A percentile compares a stretch with the other conserved stretches of the same genome.
Evolutionary conservation across 2,329 filamentous ascomycete genomes (phyloP).

Genomic region (Colletotrichum kahawae): DNA sequence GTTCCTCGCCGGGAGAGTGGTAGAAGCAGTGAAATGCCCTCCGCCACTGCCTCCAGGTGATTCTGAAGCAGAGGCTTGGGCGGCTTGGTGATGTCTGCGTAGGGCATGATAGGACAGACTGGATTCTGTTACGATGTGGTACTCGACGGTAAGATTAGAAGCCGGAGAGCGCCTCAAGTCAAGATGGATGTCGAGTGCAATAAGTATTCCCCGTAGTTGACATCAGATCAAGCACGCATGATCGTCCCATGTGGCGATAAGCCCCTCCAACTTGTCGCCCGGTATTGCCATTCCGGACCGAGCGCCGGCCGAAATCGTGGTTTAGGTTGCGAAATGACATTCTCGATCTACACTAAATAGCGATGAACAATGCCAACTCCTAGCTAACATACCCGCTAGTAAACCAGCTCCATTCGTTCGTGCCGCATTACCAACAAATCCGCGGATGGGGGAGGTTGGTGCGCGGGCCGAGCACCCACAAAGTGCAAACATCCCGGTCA

Average conservation of each 20-base stretch:
- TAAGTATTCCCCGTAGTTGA: neutral
- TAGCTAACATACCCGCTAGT: neutral
- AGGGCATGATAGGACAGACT: neutral
- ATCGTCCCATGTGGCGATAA: neutral
- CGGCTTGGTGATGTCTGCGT: neutral
- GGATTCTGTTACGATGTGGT: neutral
- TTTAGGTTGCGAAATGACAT: neutral
- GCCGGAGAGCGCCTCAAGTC: neutral
- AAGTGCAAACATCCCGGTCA: neutral
- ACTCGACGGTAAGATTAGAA: accelerated
- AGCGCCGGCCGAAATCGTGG: neutral
- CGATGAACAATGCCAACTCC: neutral
- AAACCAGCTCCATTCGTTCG: neutral
- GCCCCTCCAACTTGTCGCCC: neutral
- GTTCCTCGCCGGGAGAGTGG: neutral
- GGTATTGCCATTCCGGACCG: neutral
- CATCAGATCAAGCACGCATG: neutral
- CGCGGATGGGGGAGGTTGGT: neutral
- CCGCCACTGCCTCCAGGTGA: neutral
- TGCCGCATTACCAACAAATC: neutral
- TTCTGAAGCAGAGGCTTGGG: neutral
- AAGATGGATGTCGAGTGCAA: neutral
- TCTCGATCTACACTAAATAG: neutral
- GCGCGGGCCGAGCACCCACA: neutral
- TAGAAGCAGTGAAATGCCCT: neutral